Evolutionary conservation across 1,284 basidiomycete genomes (phyloP).

Genomic region (Trametes polyzona): DNA sequence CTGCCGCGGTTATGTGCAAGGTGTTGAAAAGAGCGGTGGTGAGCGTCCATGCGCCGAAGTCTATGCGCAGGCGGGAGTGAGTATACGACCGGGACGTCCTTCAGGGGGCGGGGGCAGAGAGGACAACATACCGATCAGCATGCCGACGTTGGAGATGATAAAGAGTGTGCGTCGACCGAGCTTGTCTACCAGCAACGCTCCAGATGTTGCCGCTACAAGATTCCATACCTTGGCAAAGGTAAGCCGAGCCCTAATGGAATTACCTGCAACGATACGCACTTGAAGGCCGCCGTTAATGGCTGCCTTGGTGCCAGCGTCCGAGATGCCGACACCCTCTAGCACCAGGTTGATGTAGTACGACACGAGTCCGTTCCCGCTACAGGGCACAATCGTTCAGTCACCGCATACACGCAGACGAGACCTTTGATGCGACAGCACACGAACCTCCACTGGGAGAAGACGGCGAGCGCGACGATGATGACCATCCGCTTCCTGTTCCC

Average conservation of each 20-base stretch:
- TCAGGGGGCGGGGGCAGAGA: neutral
- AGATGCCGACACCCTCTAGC: constrained; percentile 62
- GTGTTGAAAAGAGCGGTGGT: constrained; percentile 62
- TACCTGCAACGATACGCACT: constrained; percentile 34
- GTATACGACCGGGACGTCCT: neutral
- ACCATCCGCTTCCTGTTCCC: constrained; percentile 72
- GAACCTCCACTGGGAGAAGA: constrained; percentile 75
- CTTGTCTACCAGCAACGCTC: constrained; percentile 62
- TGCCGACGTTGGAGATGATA: constrained; percentile 64
- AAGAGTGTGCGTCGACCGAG: constrained; percentile 66
- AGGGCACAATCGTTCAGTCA: neutral
- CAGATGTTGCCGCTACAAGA: constrained; percentile 52
- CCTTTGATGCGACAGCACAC: neutral
- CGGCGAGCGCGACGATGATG: constrained; percentile 68
- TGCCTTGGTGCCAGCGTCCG: constrained; percentile 53
- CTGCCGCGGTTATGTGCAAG: constrained; percentile 49
- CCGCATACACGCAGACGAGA: neutral
- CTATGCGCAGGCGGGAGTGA: constrained; percentile 32
- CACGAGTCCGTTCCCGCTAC: constrained; percentile 67
- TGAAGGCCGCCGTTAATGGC: constrained; percentile 67
- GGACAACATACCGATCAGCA: constrained; percentile 55
- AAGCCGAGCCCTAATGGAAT: neutral
- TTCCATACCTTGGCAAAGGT: constrained; percentile 36
- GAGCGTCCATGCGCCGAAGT: constrained; percentile 61
- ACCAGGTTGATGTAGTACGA: constrained; percentile 70